Evolutionary conservation across 306 rosid species (phyloP).

Genomic region (Medicago ruthenica): DNA sequence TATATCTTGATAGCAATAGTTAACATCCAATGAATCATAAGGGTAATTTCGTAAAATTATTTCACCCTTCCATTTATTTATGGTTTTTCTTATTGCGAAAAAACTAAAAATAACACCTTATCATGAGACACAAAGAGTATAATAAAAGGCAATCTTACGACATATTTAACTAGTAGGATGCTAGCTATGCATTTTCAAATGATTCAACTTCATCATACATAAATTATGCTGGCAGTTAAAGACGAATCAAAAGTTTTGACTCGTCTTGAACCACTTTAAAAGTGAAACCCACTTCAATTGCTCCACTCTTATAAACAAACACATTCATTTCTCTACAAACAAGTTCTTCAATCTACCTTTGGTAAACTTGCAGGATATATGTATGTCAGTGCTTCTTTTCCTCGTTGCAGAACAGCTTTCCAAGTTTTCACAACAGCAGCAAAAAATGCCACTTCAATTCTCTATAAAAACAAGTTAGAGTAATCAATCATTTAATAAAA

Average conservation of each 20-base stretch:
- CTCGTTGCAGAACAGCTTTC: background rate
- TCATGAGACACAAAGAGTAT: background rate
- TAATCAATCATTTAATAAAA: background rate
- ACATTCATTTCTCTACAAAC: background rate
- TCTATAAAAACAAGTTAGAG: conserved; percentile 7
- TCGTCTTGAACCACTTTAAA: background rate
- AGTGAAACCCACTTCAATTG: background rate
- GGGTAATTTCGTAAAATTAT: no score
- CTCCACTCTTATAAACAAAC: background rate
- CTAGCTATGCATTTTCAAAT: background rate
- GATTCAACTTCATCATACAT: background rate
- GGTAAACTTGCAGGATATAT: conserved; percentile 19
- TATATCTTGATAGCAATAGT: no score
- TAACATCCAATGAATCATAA: no score
- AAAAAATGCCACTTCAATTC: background rate
- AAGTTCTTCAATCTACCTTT: background rate
- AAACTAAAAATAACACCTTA: no score
- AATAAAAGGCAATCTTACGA: background rate
- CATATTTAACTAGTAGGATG: background rate
- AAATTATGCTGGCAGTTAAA: background rate
- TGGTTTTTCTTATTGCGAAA: no score
- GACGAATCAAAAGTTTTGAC: background rate
- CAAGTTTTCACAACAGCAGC: background rate
- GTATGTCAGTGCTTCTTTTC: conserved; percentile 4
- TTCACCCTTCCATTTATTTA: no score